Evolutionary conservation across 306 rosid species (phyloP), one percentile per base, ranked within the genome.

Genomic region (Sophora flavescens): DNA sequence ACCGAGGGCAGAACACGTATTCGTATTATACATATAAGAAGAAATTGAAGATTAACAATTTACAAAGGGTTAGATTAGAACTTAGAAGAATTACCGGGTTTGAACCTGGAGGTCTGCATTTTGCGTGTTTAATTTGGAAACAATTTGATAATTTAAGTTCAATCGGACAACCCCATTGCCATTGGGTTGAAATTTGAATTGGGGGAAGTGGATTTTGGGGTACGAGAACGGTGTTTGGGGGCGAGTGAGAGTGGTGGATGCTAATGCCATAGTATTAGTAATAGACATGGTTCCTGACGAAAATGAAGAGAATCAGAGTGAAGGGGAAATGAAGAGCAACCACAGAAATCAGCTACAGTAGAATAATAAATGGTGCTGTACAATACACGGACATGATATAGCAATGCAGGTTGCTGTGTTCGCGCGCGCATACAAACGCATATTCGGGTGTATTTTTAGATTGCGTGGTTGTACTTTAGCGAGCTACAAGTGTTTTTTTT

Each of bases 31-130:
- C 0, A 8, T 1, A 6, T 39, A 6, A 39, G 10, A 39, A 39
- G 2, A 8, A 6, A 8, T 39, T 39, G 45, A 8, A 39, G 45
- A 39, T 44, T 30, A 12, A 16, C 38, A 79, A 64, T 5, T 10
- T 8, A 61, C 12, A 45, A 10, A 75, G 11, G 17, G 13, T 4
- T 48, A 45, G 63, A 80, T 64, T 28, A 41, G 45, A 53, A 56
- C 32, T 41, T 10, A 42, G 2, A 9, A 41, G 47, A 9, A 41
- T 35, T 86, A 89, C 98, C 93, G 36, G 76, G 84, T 85, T 70
- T 83, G 91, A 88, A 89, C 18, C 18, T 59, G 79, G 72, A 76
- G 70, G 38, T 86, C 76, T 33, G 85, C 60, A 66, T 39, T 68
- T 65, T 70, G 62, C 36, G 42, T 59, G 77, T 38, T 67, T 36